These are phyloP conservation scores for Fusarium citri DNA, from an alignment of 2,329 filamentous ascomycete species.

Conservation along the genomic window DNA sequence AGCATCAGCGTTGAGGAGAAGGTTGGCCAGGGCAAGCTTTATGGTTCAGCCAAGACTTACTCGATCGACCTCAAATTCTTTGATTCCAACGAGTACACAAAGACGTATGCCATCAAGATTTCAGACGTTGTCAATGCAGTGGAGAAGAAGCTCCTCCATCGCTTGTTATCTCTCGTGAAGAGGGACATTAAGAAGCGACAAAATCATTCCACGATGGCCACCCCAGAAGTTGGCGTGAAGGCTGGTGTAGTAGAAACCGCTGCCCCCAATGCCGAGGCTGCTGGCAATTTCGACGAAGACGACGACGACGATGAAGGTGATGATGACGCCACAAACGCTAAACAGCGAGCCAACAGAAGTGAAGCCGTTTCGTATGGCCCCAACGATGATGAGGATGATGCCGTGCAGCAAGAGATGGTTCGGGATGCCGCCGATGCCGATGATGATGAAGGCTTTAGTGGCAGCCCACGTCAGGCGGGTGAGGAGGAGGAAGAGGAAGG, in stretches of 20 bases:
- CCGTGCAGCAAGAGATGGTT: slow-evolving; percentile 73
- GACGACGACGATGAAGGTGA: slow-evolving; percentile 78
- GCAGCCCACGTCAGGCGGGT: slow-evolving; percentile 60
- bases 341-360: slow-evolving; percentile 78
- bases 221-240: slow-evolving; percentile 76
- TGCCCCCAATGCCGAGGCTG: slow-evolving; percentile 49
- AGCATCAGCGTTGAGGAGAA: slow-evolving; percentile 83
- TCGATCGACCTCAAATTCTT: slow-evolving; percentile 86
- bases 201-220: slow-evolving; percentile 72
- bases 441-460: slow-evolving; percentile 66
- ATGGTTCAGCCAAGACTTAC: slow-evolving; percentile 83
- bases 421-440: slow-evolving; percentile 69
- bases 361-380: slow-evolving; percentile 91
- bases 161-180: slow-evolving; percentile 75
- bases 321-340: slow-evolving; percentile 79
- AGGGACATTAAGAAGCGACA: slow-evolving; percentile 87
- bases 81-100: slow-evolving; percentile 82
- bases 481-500: slow-evolving; percentile 52
- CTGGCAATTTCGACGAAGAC: slow-evolving; percentile 53
- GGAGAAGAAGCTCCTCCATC: slow-evolving; percentile 82
- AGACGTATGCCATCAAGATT: slow-evolving; percentile 85
- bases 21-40: slow-evolving; percentile 76
- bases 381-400: slow-evolving; percentile 91
- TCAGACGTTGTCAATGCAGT: slow-evolving; percentile 82
- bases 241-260: slow-evolving; percentile 66